These are phyloP conservation scores for Licmophora abbreviata DNA, from an alignment of 108 stramenopile species.

Conservation along the genomic window DNA sequence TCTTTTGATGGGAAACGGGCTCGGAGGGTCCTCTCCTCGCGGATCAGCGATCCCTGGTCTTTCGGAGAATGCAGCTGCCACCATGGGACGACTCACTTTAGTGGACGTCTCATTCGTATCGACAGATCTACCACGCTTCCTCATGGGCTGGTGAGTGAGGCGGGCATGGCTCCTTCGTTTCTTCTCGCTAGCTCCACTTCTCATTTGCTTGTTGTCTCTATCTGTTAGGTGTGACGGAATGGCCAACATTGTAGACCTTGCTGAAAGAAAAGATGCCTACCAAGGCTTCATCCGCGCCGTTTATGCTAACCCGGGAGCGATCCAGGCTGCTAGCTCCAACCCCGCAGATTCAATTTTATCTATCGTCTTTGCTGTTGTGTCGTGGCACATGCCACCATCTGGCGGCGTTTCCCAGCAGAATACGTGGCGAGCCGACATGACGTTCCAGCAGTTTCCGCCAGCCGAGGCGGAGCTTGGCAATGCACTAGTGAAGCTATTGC, in stretches of 20 bases:
- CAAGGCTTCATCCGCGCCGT: conserved; percentile 53
- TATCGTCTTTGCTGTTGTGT: conserved; percentile 63
- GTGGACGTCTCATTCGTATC: conserved; percentile 78
- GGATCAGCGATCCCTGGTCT: conserved; percentile 49
- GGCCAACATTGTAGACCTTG: conserved; percentile 52
- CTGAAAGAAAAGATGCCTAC: conserved; percentile 73
- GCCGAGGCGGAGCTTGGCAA: conserved; percentile 41
- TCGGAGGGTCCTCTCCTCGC: conserved; percentile 19
- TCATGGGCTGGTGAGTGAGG: conserved; percentile 55
- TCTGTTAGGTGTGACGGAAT: conserved; percentile 42
- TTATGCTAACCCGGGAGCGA: conserved; percentile 68
- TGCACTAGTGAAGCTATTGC: conserved; percentile 40
- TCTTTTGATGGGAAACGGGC: conserved; percentile 68
- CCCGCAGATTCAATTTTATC: conserved; percentile 38
- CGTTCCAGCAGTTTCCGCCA: conserved; percentile 54
- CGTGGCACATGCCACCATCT: conserved; percentile 74
- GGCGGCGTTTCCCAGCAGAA: too few species aligned
- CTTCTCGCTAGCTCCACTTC: not conserved
- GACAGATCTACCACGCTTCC: conserved; percentile 70
- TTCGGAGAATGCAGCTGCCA: conserved; percentile 84
- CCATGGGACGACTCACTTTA: conserved; percentile 76
- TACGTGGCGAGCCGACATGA: conserved; percentile 36
- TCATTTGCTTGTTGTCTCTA: not conserved
- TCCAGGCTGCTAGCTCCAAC: conserved; percentile 31
- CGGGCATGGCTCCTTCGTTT: not conserved